phyloP scores from a whole-genome alignment of 2,329 filamentous ascomycete species.

The Lecanicillium sp. region DNA sequence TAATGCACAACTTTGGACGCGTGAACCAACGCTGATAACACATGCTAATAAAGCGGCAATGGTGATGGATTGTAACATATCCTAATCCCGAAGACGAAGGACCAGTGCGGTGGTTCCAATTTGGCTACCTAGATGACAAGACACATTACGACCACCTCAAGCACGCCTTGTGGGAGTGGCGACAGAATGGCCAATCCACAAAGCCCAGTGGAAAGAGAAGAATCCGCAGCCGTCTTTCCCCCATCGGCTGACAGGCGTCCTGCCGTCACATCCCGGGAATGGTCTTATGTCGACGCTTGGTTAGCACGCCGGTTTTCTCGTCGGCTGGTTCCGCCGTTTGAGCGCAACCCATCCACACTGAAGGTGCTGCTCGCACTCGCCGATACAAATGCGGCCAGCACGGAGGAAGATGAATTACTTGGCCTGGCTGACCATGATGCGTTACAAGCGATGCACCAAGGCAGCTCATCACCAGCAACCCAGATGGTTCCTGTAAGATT shows the following conservation, averaged over 20 bases:
- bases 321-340: constrained; percentile 62
- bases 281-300: constrained; percentile 83
- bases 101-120: too few species aligned
- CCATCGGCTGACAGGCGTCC: constrained; percentile 65
- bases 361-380: constrained; percentile 67
- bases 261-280: constrained; percentile 79
- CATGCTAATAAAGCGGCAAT: too few species aligned
- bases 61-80: too few species aligned
- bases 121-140: too few species aligned
- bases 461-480: constrained; percentile 18
- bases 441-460: constrained; percentile 40
- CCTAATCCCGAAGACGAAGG: too few species aligned
- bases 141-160: too few species aligned
- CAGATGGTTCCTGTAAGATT: constrained; percentile 15
- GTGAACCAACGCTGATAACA: too few species aligned
- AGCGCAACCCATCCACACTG: constrained; percentile 80
- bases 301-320: constrained; percentile 62
- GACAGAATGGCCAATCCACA: constrained; percentile 29
- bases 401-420: constrained; percentile 58
- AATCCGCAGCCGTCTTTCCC: constrained; percentile 54
- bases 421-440: constrained; percentile 52
- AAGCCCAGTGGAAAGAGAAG: constrained; percentile 8
- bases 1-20: too few species aligned
- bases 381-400: constrained; percentile 67
- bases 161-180: too few species aligned